Evolutionary conservation across 192 early-diverging fungal genomes (phyloP), one percentile per base, ranked within the genome.

Genomic region (Thamnidium elegans): DNA sequence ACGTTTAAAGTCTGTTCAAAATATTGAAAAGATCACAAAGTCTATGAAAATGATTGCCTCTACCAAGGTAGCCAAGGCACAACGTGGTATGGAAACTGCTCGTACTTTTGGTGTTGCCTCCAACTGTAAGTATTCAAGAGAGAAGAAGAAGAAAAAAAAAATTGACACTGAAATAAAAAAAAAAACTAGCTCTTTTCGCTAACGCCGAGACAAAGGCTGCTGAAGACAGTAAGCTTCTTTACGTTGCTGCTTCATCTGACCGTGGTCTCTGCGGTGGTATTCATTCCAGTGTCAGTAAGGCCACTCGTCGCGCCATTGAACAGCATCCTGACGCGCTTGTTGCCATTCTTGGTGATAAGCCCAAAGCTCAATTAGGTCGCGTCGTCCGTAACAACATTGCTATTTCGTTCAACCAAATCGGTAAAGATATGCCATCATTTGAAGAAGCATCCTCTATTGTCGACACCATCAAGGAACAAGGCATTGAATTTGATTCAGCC

Each of bases 1-100:
- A 62, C 94, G 97, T 63, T 79, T 96, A 73, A 94, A 96, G 84
- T 96, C 97, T 64, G 87, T 99, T 63, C 86, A 90, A 67, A 97
- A 95, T 88, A 99, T 98, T 83, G 92, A 89, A 71, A 99, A 99
- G 84, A 98, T 99, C 76, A 99, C 97, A 54, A 95, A 96, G 80
- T 98, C 95, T 44, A 99, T 98, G 96, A 99, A 99, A 86, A 97
- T 99, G 94, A 99, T 99, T 95, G 95, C 97, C 36, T 97, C 97
- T 42, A 99, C 95, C 78, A 99, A 99, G 85, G 92, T 96, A 70
- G 75, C 83, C 73, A 91, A 88, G 79, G 90, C 94, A 34, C 91
- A 96, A 83, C 85, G 88, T 58, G 81, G 78, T 69, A 96, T 96
- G 94, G 90, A 92, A 73, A 75, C 81, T 60, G 95, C 94, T 23